Evolutionary conservation across 768 basidiomycete genomes (phyloP).

Genomic region (Austroboletus eburneus): DNA sequence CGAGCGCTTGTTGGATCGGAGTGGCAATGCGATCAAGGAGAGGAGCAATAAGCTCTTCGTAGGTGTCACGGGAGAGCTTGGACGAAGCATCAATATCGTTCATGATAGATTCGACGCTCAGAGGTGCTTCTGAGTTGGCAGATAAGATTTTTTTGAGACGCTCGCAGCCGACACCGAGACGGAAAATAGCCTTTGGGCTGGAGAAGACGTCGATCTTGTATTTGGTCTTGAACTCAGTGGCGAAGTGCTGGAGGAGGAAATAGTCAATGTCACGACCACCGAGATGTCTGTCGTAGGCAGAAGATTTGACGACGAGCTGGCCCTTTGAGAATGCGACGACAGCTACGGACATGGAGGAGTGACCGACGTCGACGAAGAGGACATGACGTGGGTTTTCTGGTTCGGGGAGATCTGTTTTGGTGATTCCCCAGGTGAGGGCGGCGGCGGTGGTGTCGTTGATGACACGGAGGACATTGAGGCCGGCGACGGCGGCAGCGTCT

Average conservation of each 20-base stretch:
- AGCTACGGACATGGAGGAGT: constrained; percentile 83
- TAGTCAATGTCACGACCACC: constrained; percentile 97
- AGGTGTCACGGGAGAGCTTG: constrained; percentile 74
- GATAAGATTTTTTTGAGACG: constrained; percentile 95
- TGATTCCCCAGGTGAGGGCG: constrained; percentile 98
- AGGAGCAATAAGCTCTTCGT: constrained; percentile 72
- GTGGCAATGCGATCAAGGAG: constrained; percentile 73
- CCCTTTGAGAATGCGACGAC: constrained; percentile 95
- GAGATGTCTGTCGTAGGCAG: constrained; percentile 89
- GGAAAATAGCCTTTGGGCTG: constrained; percentile 91
- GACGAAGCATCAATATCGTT: constrained; percentile 92
- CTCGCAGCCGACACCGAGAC: constrained; percentile 84
- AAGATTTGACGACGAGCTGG: constrained; percentile 78
- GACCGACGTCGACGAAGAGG: constrained; percentile 94
- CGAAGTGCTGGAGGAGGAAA: constrained; percentile 84
- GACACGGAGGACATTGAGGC: constrained; percentile 86
- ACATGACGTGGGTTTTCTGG: constrained; percentile 79
- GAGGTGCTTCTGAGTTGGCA: constrained; percentile 82
- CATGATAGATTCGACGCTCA: constrained; percentile 96
- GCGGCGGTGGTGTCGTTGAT: constrained; percentile 97
- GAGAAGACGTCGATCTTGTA: constrained; percentile 96
- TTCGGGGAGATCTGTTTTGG: constrained; percentile 93
- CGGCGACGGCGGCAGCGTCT: constrained; percentile 86
- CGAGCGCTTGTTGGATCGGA: constrained; percentile 76
- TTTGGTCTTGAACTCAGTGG: constrained; percentile 89